Evolutionary conservation across 1,284 basidiomycete species (phyloP), one percentile per base, ranked within the genome.

Genomic region (Cryptococcus maquisensis): DNA sequence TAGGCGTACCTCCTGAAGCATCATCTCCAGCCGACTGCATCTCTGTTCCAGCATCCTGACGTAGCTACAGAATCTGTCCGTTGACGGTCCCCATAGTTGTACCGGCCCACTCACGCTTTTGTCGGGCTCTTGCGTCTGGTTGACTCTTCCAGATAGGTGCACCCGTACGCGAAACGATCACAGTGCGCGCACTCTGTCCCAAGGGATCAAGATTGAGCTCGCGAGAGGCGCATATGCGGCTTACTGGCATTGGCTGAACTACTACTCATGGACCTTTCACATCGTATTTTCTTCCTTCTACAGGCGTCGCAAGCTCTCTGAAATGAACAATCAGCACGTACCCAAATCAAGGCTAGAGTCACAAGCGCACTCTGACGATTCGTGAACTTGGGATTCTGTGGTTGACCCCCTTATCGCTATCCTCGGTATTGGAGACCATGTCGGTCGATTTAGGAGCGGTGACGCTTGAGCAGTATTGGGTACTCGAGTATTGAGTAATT

Each of bases 61-160:
- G 67, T 87, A 86, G 43, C 85, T 86, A 47, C 51, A 42, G 21
- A 21, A 8, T 16, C 10, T 8, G 16, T 38, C 15, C 24, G 21
- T 28, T n/a, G 28, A n/a, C 20, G n/a, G 21, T n/a, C 1, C 21
- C 8, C 10, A 40, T n/a, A 6, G 20, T 15, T 8, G 37, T 20
- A 18, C 21, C 10, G 20, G 32, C 18, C 18, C 13, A 32, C 82
- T 56, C 67, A 91, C 82, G 88, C 88, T 77, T 91, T 89, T 1
- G 89, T 86, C 26, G 88, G 87, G 2, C 88, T 87, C 38, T 88
- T 84, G 78, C 89, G 87, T 83, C 90, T 87, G 1, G 88, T 8
- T 32, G 28, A 90, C 28, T 80, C 80, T 61, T 78, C 67, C 47
- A 87, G 77, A 69, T 89, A 91, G 0, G 86, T 88, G 74, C 88